Evolutionary conservation across 1,284 basidiomycete species (phyloP).

Genomic region (Cutaneotrichosporon spelunceum): DNA sequence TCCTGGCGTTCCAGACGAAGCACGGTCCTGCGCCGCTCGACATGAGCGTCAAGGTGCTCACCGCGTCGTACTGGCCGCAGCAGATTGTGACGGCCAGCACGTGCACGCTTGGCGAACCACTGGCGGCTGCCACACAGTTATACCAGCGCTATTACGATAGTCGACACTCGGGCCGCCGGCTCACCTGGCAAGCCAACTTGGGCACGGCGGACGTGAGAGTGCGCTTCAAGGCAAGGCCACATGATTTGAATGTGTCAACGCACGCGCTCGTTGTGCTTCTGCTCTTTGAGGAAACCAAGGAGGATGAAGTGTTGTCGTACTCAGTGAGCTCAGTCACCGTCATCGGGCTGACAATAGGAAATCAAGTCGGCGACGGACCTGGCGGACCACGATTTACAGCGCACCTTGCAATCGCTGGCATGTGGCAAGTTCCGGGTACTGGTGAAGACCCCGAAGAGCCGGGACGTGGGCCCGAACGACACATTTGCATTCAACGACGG

Average conservation of each 20-base stretch:
- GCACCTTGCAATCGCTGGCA: conserved; percentile 91
- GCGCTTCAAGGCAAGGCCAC: conserved; percentile 71
- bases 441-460: conserved; percentile 82
- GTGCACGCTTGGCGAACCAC: conserved; percentile 65
- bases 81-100: conserved; percentile 56
- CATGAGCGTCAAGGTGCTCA: conserved; percentile 82
- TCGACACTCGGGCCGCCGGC: conserved; percentile 79
- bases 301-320: conserved; percentile 61
- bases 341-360: conserved; percentile 46
- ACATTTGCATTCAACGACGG: conserved; percentile 82
- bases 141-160: conserved; percentile 90
- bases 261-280: conserved; percentile 84
- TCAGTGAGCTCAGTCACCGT: conserved; percentile 19
- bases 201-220: conserved; percentile 88
- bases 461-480: conserved; percentile 73
- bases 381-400: conserved; percentile 72
- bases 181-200: conserved; percentile 91
- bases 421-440: conserved; percentile 95
- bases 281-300: conserved; percentile 72
- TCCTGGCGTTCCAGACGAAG: conserved; percentile 49
- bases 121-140: conserved; percentile 65
- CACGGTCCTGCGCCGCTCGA: conserved; percentile 62
- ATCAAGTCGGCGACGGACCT: conserved; percentile 64
- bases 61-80: conserved; percentile 87
- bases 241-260: conserved; percentile 92